Base-by-base conservation (phyloP, 352 stramenopile genomes). In the Globisporangium alternatum region DNA sequence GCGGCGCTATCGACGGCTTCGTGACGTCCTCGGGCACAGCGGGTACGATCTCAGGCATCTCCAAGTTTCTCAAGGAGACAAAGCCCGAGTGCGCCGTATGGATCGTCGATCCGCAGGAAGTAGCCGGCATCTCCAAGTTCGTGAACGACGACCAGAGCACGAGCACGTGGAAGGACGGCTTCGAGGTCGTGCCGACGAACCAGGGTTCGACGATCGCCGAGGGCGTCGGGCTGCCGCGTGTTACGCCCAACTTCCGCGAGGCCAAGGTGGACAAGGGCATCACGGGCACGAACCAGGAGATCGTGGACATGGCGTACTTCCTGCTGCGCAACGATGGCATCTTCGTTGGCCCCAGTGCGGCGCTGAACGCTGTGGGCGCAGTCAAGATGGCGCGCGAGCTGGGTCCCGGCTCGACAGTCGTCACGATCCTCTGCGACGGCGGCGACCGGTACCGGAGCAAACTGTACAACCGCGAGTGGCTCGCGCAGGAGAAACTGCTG, bases 251-350 rank as follows among this genome's bases (percentile, higher is more conserved):
- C 77, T 89, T 96, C 49, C 91, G 94, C 62, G 80, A 93, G 8
- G 85, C 78, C 0, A 71, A 96, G 28, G 75, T 98, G 5, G 95
- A 98, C 71, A 81, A 91, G 64, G 93, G 97, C 30, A 85, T 98
- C 71, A 90, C 90, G 56, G 92, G 94, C 47, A 88, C 88, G 1
- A 96, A 97, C 65, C 85, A 97, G 57, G 93, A 98, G 76, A 92
- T 96, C 53, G 96, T 98, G 47, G 83, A 92, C 60, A 98, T 98
- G 92, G 89, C 91, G 6, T 93, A 97, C 65, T 87, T 89, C 54
- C 57, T 98, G 47, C 74, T 97, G 37, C 91, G 80, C 28, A 81
- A 98, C 57, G 94, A 98, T 59, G 85, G 85, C 2, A 80, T 99
- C 65, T 98, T 98, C 71, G 95, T 97, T 55, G 95, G 96, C 1